Percentiles rank a stretch among this genome's conserved stretches.
These are phyloP conservation scores for Aspergillus flavus DNA, from an alignment of 2,329 filamentous ascomycete species.

Conservation along the genomic window DNA sequence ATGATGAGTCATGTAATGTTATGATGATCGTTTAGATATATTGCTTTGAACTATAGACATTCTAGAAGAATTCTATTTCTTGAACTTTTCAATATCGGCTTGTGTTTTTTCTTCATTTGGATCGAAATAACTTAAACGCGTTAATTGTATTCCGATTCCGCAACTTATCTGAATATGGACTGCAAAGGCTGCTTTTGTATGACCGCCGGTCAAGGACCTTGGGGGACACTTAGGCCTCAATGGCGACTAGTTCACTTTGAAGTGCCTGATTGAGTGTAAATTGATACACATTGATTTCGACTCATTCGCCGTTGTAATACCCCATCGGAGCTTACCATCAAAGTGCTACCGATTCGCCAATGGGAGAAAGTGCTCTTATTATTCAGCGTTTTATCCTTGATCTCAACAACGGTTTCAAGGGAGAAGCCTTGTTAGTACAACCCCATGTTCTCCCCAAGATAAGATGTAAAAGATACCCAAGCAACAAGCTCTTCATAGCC, in stretches of 20 bases:
- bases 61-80: conserved; percentile 19
- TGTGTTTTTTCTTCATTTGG: neutral
- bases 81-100: neutral
- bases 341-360: neutral
- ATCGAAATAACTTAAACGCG: neutral
- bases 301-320: neutral
- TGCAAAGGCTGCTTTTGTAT: neutral
- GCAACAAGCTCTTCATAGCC: no score
- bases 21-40: conserved; percentile 22
- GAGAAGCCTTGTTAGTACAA: neutral
- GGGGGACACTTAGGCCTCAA: neutral
- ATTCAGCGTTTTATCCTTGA: neutral
- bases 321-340: neutral
- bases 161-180: neutral
- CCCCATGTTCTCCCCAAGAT: neutral
- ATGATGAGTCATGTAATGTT: conserved; percentile 9
- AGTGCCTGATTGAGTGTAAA: no score
- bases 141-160: neutral
- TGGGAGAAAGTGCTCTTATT: neutral
- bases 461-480: no score
- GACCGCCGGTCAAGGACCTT: neutral
- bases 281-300: neutral
- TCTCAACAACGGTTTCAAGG: neutral
- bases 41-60: conserved; percentile 23
- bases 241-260: neutral